Evolutionary conservation across 2,329 filamentous ascomycete genomes (phyloP), one percentile per base, ranked within the genome.

Genomic region (Phialophora tarda): DNA sequence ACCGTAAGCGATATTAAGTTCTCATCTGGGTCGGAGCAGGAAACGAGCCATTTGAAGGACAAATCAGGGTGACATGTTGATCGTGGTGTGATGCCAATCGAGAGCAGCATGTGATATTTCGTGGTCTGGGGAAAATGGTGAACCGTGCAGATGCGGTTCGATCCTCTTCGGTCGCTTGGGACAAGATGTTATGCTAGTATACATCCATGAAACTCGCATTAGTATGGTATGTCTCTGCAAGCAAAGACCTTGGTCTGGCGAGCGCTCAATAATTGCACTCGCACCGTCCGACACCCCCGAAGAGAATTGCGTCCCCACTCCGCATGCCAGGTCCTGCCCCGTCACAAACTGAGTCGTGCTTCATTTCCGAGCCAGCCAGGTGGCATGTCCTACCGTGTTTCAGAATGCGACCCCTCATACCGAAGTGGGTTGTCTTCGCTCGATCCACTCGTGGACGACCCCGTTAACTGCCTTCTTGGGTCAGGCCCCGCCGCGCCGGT

Each of bases 391-490:
- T 70, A 69, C 61, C 66, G 69, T 34, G 69, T 70, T 70, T 70
- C 66, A 70, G 61, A 48, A 55, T 69, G 66, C 28, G 50, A 65
- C 53, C 63, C 66, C 66, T 70, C 66, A 65, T 69, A 69, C 64
- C 69, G 69, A 65, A 63, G 56, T 17, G 66, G 63, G 41, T 66
- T 61, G 61, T 70, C 69, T n/a, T 70, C 69, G 62, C 65, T 67
- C 34, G 66, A 70, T 62, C 61, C 64, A 69, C 66, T 67, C 28
- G 66, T 63, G 6, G 69, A 70, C n/a, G 69, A 70, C 34, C 59
- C 66, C 28, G 66, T 67, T 23, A 62, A 51, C 62, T 69, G 64
- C 64, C 69, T 64, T 56, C 64, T 69, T 65, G 64, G 66, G 64
- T 63, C 64, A 32, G 59, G 26, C 44, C 61, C 58, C 32, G 51